A percentile compares a stretch with the other conserved stretches of the same genome.
Evolutionary conservation across 2,329 filamentous ascomycete genomes (phyloP).

Genomic region (Aspergillus sp.): DNA sequence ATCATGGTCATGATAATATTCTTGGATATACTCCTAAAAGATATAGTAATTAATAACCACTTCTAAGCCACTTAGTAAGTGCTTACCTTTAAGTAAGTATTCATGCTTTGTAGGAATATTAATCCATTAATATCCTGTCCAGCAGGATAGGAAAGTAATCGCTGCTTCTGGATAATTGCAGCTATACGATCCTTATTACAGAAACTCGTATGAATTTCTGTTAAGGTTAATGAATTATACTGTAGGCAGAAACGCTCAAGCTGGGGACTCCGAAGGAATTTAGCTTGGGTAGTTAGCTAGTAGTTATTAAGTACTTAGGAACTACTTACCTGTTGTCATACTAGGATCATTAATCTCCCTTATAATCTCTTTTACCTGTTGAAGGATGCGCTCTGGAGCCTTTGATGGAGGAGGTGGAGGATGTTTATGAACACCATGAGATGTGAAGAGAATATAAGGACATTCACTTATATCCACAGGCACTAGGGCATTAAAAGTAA

Average conservation of each 20-base stretch:
- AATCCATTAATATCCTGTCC: constrained; percentile 17
- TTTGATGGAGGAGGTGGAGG: constrained; percentile 18
- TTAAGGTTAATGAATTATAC: constrained; percentile 15
- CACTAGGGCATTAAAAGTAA: constrained; percentile 17
- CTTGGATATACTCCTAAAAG: constrained; percentile 15
- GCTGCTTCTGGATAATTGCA: constrained; percentile 15
- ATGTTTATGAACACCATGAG: constrained; percentile 18
- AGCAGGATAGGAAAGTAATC: constrained; percentile 11
- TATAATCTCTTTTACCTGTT: not conserved
- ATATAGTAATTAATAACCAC: not conserved
- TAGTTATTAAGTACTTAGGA: constrained; percentile 10
- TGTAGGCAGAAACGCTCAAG: constrained; percentile 17
- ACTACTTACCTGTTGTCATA: not conserved
- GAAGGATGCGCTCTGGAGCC: constrained; percentile 13
- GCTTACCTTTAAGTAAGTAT: constrained; percentile 3
- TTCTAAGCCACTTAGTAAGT: not conserved
- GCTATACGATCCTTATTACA: constrained; percentile 13
- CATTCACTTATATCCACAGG: constrained; percentile 15
- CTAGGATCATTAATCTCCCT: no score
- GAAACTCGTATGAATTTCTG: constrained; percentile 13
- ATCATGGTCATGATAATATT: constrained; percentile 5
- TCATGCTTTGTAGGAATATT: not conserved
- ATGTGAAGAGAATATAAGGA: constrained; percentile 18
- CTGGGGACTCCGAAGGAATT: constrained; percentile 18
- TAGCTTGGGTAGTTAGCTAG: constrained; percentile 4